Evolutionary conservation across 139 green algal species (phyloP).

Genomic region (Chlamydomonas sp.): DNA sequence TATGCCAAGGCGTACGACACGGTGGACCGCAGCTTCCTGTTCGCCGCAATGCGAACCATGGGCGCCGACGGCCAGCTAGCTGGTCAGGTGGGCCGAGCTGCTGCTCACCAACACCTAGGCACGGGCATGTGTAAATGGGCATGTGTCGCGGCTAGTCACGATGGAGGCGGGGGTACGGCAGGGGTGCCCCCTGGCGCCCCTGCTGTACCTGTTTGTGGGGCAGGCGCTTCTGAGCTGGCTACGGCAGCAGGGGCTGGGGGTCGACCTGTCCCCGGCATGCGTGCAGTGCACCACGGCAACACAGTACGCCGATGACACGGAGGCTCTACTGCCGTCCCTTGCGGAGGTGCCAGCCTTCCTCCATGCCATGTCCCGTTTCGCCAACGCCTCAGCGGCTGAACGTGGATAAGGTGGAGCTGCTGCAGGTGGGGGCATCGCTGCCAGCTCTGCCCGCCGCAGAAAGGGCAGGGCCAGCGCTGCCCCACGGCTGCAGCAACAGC

Average conservation of each 20-base stretch:
- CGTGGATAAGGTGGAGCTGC: too few relatives aligned
- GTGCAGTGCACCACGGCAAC: neutral
- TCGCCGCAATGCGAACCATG: too few relatives aligned
- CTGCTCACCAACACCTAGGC: neutral
- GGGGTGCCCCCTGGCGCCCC: neutral
- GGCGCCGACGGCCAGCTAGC: too few relatives aligned
- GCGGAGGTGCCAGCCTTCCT: neutral
- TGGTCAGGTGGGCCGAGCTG: neutral
- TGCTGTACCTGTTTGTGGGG: neutral
- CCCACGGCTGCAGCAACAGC: too few relatives aligned
- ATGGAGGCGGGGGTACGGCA: neutral
- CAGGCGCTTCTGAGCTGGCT: conserved; percentile 1
- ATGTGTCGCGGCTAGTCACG: neutral
- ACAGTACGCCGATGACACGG: neutral
- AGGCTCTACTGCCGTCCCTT: neutral
- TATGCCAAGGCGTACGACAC: too few relatives aligned
- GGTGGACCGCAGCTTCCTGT: too few relatives aligned
- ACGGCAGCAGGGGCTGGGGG: neutral
- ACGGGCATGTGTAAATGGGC: neutral
- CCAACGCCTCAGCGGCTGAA: too few relatives aligned
- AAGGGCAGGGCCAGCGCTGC: too few relatives aligned
- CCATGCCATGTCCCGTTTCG: too few relatives aligned
- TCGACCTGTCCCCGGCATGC: neutral
- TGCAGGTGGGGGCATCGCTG: too few relatives aligned
- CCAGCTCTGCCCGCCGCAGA: too few relatives aligned